A percentile compares a stretch with the other conserved stretches of the same genome.
Conservation (phyloP, 768 basidiomycete genomes). For the Mycena filopes region DNA sequence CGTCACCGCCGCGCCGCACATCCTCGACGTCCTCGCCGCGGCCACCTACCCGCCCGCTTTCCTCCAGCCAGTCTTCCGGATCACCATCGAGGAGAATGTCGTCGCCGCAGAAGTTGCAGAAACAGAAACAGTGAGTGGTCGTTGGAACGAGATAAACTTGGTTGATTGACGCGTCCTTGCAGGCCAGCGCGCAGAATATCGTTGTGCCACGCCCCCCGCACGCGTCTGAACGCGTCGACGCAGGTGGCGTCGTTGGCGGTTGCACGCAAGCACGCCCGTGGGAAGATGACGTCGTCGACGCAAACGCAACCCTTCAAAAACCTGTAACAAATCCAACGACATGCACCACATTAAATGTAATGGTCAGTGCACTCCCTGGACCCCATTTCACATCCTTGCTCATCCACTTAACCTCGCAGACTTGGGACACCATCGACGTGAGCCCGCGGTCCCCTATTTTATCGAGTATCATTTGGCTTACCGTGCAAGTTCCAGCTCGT, state of each 20-base stretch:
- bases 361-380: background rate
- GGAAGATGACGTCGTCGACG: conserved; percentile 16
- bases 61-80: conserved; percentile 24
- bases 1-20: conserved; percentile 10
- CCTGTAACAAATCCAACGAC: background rate
- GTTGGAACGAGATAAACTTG: background rate
- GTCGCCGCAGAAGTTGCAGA: background rate
- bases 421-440: conserved; percentile 9
- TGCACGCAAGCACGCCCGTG: background rate
- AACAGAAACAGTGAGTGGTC: conserved; percentile 2
- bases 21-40: conserved; percentile 17
- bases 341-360: conserved; percentile 13
- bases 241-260: no score
- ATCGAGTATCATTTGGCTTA: conserved; percentile 6
- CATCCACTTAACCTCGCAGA: background rate
- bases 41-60: background rate
- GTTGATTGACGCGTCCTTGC: conserved; percentile 12
- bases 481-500: conserved; percentile 21
- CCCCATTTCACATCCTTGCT: background rate
- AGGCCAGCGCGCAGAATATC: conserved; percentile 2
- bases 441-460: background rate
- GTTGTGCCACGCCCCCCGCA: background rate
- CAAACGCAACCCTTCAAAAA: conserved; percentile 23
- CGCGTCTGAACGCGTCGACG: conserved; percentile 19
- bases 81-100: background rate